Base-by-base conservation (phyloP, 495 filamentous ascomycete species). In the Margaritispora aquatica region DNA sequence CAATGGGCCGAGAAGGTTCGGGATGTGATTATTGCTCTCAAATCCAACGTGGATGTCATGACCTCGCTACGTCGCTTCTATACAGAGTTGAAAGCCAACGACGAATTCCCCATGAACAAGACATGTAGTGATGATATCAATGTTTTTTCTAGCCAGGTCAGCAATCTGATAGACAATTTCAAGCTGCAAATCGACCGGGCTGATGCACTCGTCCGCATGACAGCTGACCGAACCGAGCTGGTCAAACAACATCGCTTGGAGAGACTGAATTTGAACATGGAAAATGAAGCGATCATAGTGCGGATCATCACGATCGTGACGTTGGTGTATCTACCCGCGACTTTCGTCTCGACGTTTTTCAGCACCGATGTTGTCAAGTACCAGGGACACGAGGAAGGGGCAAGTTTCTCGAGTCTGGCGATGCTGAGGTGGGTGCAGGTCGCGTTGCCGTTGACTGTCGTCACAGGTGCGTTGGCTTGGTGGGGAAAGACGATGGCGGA, bases 281-380 rank as follows among this genome's bases (percentile, higher is more conserved):
- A 77, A 49, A 65, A 64, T 41, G 75, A 77, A 41, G 65, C 75
- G 1, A 65, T 76, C 38, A 66, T 66, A 2, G 69, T 78, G 63
- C 62, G 71, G 10, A 74, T 76, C 51, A 70, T 79, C 59, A 73
- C 73, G 1, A 51, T 74, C 10, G 71, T 74, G 1, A 77, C 73
- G 0, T 61, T 79, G 2, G 47, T 77, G 3, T 79, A 72, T 53
- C 69, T 79, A 4, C 75, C 76, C 0, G 70, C 69, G 22, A 77
- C 75, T 2, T 77, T 77, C 55, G 76, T 77, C 2, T 76, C 75
- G 62, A 76, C 75, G 15, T 74, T 78, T 55, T 77, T 78, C 59
- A 74, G 74, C 58, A 78, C 75, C 8, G 75, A 77, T 46, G 66
- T 78, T 34, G 62, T 78, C 11, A 76, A 72, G 55, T 78, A 72